A percentile compares a stretch with the other conserved stretches of the same genome.
These are phyloP conservation scores for Phytophthora podocarpi DNA, from an alignment of 352 stramenopile species.

Conservation along the genomic window DNA sequence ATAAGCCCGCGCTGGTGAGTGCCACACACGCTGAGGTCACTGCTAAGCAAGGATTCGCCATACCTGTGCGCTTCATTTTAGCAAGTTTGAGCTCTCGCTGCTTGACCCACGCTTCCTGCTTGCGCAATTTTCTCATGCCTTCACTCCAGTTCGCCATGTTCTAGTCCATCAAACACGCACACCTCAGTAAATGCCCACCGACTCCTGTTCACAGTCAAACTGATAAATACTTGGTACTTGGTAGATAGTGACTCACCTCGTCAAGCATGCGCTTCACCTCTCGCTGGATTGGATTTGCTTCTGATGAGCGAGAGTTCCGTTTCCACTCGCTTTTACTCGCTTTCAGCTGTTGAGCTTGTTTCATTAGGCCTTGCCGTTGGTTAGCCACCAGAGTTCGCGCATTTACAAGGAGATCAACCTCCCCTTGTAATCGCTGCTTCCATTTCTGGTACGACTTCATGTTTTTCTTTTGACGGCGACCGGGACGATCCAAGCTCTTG, in stretches of 20 bases:
- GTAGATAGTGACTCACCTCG: constrained; percentile 33
- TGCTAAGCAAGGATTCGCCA: background rate
- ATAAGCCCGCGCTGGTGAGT: background rate
- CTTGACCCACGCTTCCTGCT: constrained; percentile 57
- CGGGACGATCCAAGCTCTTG: background rate
- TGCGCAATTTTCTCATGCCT: constrained; percentile 49
- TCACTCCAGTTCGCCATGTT: constrained; percentile 53
- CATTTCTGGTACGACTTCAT: constrained; percentile 42
- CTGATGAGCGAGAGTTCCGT: constrained; percentile 26
- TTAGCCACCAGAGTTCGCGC: constrained; percentile 43
- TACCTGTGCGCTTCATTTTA: constrained; percentile 41
- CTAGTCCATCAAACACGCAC: constrained; percentile 13
- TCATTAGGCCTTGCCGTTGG: constrained; percentile 54
- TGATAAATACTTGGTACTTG: too few relatives aligned
- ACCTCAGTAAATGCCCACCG: background rate
- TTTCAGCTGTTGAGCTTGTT: constrained; percentile 61
- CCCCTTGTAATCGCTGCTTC: constrained; percentile 51
- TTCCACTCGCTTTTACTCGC: constrained; percentile 60
- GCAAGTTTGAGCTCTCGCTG: constrained; percentile 51
- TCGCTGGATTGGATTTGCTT: constrained; percentile 42
- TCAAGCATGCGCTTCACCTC: constrained; percentile 76
- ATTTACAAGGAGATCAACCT: constrained; percentile 54
- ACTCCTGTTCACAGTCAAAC: too few relatives aligned
- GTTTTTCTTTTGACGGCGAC: constrained; percentile 7
- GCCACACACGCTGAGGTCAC: background rate